These are phyloP conservation scores for Dendryphion nanum DNA, from an alignment of 2,329 filamentous ascomycete species.

Conservation along the genomic window DNA sequence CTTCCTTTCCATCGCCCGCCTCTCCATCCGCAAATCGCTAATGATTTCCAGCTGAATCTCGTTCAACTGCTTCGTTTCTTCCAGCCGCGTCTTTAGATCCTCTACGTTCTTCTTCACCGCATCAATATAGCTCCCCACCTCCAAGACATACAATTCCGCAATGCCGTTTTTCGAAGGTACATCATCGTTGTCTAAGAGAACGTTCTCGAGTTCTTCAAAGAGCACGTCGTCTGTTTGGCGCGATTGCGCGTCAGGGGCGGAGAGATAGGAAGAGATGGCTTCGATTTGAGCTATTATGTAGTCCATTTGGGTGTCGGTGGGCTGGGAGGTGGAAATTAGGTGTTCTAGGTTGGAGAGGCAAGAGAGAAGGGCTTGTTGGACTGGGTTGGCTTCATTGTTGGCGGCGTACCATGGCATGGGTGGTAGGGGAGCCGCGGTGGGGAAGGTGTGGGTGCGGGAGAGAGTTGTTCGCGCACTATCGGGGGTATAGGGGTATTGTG, in stretches of 20 bases:
- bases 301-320: conserved; percentile 34
- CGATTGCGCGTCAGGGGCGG: conserved; percentile 23
- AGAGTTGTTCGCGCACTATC: conserved; percentile 25
- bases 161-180: neutral
- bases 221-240: conserved; percentile 18
- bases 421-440: conserved; percentile 5
- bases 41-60: conserved; percentile 33
- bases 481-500: conserved; percentile 32
- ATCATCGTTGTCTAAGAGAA: neutral
- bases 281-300: conserved; percentile 34
- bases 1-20: too few relatives aligned
- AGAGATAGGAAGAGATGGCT: conserved; percentile 28
- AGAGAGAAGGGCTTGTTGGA: conserved; percentile 31
- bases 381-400: conserved; percentile 10
- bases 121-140: conserved; percentile 26
- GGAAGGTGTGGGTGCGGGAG: conserved; percentile 10
- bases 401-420: conserved; percentile 2
- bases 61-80: conserved; percentile 34
- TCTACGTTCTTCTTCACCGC: conserved; percentile 23
- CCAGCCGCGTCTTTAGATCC: conserved; percentile 28
- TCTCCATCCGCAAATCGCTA: conserved; percentile 21
- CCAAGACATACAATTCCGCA: conserved; percentile 19
- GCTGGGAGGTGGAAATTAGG: conserved; percentile 27
- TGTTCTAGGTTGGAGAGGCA: conserved; percentile 31
- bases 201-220: conserved; percentile 13